Percentiles rank a stretch among this genome's conserved stretches.
These are phyloP conservation scores for Ustilago esculenta DNA, from an alignment of 1,284 basidiomycete genomes.

Conservation along the genomic window DNA sequence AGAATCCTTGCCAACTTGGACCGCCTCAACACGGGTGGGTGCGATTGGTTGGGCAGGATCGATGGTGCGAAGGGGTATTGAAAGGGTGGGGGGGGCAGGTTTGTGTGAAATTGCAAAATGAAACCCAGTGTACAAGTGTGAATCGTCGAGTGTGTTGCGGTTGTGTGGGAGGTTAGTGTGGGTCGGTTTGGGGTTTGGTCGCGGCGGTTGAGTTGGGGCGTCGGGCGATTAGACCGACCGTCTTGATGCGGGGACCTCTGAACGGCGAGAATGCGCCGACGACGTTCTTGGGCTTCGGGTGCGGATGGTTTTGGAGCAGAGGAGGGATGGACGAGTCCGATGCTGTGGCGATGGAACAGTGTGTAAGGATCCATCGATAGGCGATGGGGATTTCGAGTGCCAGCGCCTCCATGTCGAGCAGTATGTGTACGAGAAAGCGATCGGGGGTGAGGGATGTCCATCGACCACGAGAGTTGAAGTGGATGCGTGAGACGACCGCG, in stretches of 20 bases:
- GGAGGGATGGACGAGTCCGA: neutral
- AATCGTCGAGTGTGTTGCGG: too few relatives aligned
- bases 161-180: too few relatives aligned
- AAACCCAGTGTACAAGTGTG: too few relatives aligned
- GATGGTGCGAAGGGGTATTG: constrained; percentile 29
- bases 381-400: constrained; percentile 24
- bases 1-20: constrained; percentile 15
- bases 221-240: constrained; percentile 20
- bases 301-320: constrained; percentile 3
- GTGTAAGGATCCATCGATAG: constrained; percentile 26
- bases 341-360: constrained; percentile 3
- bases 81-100: too few relatives aligned
- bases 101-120: too few relatives aligned
- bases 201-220: constrained; percentile 1
- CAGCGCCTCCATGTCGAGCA: constrained; percentile 37
- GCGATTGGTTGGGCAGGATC: constrained; percentile 13
- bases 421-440: constrained; percentile 24
- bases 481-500: constrained; percentile 5
- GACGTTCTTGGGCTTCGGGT: neutral
- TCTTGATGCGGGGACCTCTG: constrained; percentile 28
- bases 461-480: constrained; percentile 28
- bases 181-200: too few relatives aligned
- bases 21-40: neutral
- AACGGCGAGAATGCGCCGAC: constrained; percentile 15
- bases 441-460: constrained; percentile 18